Percentiles rank a stretch among this genome's conserved stretches.
Conservation (phyloP, 441 rosid genomes). For the Flueggea neowawraea region DNA sequence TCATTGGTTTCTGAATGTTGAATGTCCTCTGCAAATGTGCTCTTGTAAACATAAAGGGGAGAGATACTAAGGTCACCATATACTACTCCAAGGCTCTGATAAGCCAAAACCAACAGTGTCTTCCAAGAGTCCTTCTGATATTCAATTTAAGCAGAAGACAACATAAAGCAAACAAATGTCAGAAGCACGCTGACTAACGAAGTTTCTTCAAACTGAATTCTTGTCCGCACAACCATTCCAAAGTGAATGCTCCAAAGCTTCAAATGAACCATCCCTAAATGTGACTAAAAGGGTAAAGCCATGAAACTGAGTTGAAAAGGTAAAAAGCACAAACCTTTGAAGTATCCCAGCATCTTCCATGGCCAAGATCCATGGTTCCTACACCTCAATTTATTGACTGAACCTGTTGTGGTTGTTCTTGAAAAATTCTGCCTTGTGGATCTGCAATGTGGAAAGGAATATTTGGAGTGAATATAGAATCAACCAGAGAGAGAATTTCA, state of each 20-base stretch:
- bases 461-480: slow-evolving; percentile 10
- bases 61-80: slow-evolving; percentile 96
- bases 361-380: slow-evolving; percentile 57
- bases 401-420: slow-evolving; percentile 12
- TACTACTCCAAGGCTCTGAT: slow-evolving; percentile 96
- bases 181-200: too few species aligned
- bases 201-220: too few species aligned
- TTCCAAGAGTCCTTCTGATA: slow-evolving; percentile 89
- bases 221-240: too few species aligned
- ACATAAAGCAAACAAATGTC: not conserved
- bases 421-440: slow-evolving; percentile 23
- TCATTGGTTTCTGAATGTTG: slow-evolving; percentile 78
- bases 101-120: slow-evolving; percentile 70
- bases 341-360: slow-evolving; percentile 57
- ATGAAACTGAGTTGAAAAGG: slow-evolving; percentile 11
- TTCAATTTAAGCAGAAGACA: slow-evolving; percentile 16
- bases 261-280: not conserved
- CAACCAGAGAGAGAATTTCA: slow-evolving; percentile 14
- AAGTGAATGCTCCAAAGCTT: too few species aligned
- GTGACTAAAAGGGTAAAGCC: slow-evolving; percentile 13
- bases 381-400: slow-evolving; percentile 20
- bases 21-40: slow-evolving; percentile 93
- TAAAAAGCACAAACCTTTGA: slow-evolving; percentile 54
- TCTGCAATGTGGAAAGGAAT: slow-evolving; percentile 19
- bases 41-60: slow-evolving; percentile 91